Base-by-base conservation (phyloP, 2,329 filamentous ascomycete species). In the Dryadomyces quercivorus region DNA sequence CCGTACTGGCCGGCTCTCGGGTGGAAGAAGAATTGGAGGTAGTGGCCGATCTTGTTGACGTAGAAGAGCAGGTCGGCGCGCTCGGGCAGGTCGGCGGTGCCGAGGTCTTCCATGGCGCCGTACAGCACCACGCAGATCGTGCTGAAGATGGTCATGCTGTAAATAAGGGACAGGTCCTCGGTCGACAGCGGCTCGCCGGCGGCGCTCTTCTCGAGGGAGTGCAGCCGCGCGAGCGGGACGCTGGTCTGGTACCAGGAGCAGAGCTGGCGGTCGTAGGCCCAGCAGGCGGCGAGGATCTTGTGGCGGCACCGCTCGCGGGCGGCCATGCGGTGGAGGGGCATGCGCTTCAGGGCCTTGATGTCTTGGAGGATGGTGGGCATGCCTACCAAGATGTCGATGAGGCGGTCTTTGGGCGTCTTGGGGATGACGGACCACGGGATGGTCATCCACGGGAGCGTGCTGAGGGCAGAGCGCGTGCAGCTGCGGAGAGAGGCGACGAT, bases 301-400 rank as follows among this genome's bases (percentile, higher is more conserved):
- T n/a, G 21, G 31, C 50, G 55, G 10, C 53, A 50, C 1, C 21
- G 36, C 5, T 53, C 52, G 16, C 42, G 31, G n/a, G 2, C 42
- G 4, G 8, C 26, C 5, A 48, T 50, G 52, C 21, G 18, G 44
- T 40, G 22, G 1, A 38, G 16, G 6, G 22, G 26, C 42, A 59
- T 21, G 6, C 22, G 12, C n/a, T 52, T 43, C 1, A 61, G 43
- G 15, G 15, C 50, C 49, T 62, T 60, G 9, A 59, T 52, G n/a
- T 50, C 53, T 51, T 62, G 58, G 9, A 62, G 51, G 9, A 63
- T 31, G 15, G 49, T 49, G 1, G 61, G 59, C 3, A 63, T 43
- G 16, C 59, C 58, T 2, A 56, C 50, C 13, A 62, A 51, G 42
- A 62, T 56, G 50, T 63, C 61, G 22, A 61, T 31, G 2, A 63